Base-by-base conservation (phyloP, 176 grass and related monocot genomes). In the Ampelocalamus luodianensis region DNA sequence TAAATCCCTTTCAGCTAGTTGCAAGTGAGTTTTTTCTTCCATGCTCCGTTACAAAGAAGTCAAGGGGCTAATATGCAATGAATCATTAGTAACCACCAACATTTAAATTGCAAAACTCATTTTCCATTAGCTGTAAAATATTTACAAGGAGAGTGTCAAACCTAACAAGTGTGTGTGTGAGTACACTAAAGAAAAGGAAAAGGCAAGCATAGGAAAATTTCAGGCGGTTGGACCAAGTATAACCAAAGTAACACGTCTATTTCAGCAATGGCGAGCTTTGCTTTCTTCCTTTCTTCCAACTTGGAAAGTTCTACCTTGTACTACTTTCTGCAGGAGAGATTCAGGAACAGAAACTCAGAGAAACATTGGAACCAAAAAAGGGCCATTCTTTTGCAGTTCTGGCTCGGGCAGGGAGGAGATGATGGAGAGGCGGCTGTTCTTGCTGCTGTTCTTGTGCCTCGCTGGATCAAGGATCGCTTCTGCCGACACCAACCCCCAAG, bases 401-500 rank as follows among this genome's bases (percentile, higher is more conserved):
- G 5, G 22, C 22, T 23, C 55, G 4, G 55, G 22, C 55, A 59
- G 20, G 22, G 55, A 59, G 3, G 22, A 23, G 22, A 59, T 59
- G 55, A 59, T 59, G 55, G 11, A 59, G 55, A 59, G 20, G 8
- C 8, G 22, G 22, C 8, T 59, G 8, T 59, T 59, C 55, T 59
- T 59, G 22, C 55, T 59, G 55, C 22, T 59, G 8, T 23, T 59
- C 55, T 59, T 23, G 55, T 59, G 9, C 55, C 32, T 34, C 32
- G 66, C 59, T 4, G 11, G 13, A 17, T 29, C 38, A 72, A 87
- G 39, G 86, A 74, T 73, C 66, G 79, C 74, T 14, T 77, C 79
- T 10, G 89, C 79, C 11, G 26, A 65, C 27, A 90, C 79, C 46
- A 23, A 87, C 29, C 66, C 59, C n/a, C 84, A 79, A 77, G 88